Conservation (phyloP, 2,329 filamentous ascomycete species). For the Atkinsonella texensis region DNA sequence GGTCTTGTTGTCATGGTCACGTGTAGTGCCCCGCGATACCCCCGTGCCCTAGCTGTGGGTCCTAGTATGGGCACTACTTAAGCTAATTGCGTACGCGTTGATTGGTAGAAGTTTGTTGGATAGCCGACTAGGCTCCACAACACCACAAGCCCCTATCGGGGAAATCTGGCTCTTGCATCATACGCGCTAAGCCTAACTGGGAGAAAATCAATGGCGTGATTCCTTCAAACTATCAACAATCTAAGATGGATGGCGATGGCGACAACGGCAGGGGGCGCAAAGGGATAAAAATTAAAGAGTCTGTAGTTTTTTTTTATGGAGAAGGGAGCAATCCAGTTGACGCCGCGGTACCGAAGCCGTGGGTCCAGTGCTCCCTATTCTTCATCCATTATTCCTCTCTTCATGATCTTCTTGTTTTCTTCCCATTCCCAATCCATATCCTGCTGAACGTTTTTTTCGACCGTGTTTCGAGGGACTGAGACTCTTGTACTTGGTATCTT, state of each 20-base stretch:
- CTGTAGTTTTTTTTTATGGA: background rate
- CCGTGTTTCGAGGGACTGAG: background rate
- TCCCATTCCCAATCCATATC: background rate
- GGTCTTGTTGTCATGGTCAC: too few relatives aligned
- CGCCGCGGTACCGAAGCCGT: background rate
- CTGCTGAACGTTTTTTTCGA: background rate
- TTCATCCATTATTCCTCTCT: background rate
- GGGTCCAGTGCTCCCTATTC: background rate
- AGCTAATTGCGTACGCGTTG: too few relatives aligned
- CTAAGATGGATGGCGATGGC: slow-evolving; percentile 7
- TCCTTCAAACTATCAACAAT: slow-evolving; percentile 25
- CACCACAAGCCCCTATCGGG: too few relatives aligned
- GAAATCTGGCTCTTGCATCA: slow-evolving; percentile 14
- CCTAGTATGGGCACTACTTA: too few relatives aligned
- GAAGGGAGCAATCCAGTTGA: background rate
- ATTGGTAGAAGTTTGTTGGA: too few relatives aligned
- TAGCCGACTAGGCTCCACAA: too few relatives aligned
- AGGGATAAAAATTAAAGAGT: slow-evolving; percentile 5
- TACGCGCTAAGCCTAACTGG: slow-evolving; percentile 18
- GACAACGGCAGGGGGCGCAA: slow-evolving; percentile 1
- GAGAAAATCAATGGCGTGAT: slow-evolving; percentile 29
- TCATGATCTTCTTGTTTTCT: background rate
- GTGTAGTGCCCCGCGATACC: too few relatives aligned
- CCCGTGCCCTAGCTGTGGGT: too few relatives aligned
- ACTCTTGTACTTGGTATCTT: background rate